These are phyloP conservation scores for Macrocybe gigantea DNA, from an alignment of 768 basidiomycete genomes.

Conservation along the genomic window DNA sequence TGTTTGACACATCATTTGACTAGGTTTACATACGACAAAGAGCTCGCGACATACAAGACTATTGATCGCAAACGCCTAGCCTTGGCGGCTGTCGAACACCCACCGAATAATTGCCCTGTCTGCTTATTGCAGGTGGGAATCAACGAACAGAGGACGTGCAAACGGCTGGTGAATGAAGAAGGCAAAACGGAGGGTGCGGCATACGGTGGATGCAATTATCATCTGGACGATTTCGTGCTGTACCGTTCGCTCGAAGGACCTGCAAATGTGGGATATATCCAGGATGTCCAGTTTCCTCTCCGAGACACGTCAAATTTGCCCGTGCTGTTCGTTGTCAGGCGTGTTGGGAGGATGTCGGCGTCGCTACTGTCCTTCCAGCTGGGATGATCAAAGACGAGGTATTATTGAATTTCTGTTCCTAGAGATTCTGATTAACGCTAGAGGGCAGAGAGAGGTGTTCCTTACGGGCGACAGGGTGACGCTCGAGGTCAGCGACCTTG, in stretches of 20 bases:
- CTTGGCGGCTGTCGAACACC: constrained; percentile 15
- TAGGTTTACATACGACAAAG: constrained; percentile 48
- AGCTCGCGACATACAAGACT: constrained; percentile 39
- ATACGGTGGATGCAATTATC: constrained; percentile 45
- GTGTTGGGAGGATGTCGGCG: constrained; percentile 45
- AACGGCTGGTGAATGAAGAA: constrained; percentile 24
- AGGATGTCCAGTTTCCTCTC: constrained; percentile 18
- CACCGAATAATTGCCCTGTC: constrained; percentile 49
- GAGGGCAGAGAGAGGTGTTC: constrained; percentile 52
- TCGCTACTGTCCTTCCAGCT: constrained; percentile 33
- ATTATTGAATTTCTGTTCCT: background rate
- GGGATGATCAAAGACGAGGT: constrained; percentile 54
- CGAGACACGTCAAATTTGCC: constrained; percentile 9
- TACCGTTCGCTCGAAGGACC: constrained; percentile 43
- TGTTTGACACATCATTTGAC: background rate
- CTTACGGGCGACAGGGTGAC: constrained; percentile 40
- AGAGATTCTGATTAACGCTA: background rate
- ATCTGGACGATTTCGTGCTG: constrained; percentile 56
- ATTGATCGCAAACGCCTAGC: constrained; percentile 24
- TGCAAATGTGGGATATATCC: constrained; percentile 52
- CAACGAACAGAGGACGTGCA: constrained; percentile 21
- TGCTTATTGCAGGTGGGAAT: constrained; percentile 31
- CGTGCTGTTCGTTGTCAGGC: constrained; percentile 25
- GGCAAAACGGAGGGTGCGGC: constrained; percentile 32
- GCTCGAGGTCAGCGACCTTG: constrained; percentile 30